Base-by-base conservation (phyloP, 2,329 filamentous ascomycete genomes). In the Byssothecium circinans region DNA sequence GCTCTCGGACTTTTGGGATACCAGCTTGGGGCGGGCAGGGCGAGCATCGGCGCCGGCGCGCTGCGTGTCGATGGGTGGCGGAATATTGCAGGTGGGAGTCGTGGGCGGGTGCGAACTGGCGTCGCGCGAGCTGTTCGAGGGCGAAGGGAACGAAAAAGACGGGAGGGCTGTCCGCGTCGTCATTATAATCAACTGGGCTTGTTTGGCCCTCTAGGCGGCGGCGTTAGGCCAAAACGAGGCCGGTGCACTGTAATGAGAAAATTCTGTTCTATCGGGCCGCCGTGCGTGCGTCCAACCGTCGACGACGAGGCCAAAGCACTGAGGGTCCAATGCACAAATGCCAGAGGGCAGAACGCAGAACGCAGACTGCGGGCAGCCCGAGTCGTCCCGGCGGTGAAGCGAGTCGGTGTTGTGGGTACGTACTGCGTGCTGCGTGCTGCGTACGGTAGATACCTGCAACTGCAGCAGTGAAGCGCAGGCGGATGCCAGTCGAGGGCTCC, bases 191-290 rank as follows among this genome's bases (percentile, higher is more conserved):
- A 54, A 53, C 50, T 47, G 53, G 50, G 58, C 50, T 60, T 62
- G 59, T 55, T 53, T 62, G 45, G 60, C 58, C 58, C 51, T 17
- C 20, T 18, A 39, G 36, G 36, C 52, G 52, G 55, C 59, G 58
- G 62, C 64, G 57, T 65, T 64, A 59, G 38, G 59, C 61, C 64
- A 56, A 53, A 60, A 61, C 58, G 50, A 64, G 62, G 58, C 63
- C 59, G 57, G 52, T 50, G 55, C 53, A 56, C 54, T 54, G 59
- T 27, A 29, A 25, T 54, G 58, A 55, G 60, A 68, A 68, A 70
- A 64, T 58, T 67, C 67, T 70, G 61, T 58, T 61, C 56, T 54
- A 59, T 68, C 63, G 65, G 66, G 50, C 60, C 56, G 60, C 60
- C 50, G 55, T 32, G 29, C 29, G 29, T 32, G 29, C 29, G 29